Conservation (phyloP, 768 basidiomycete species). For the Termitomyces eurrhizus region DNA sequence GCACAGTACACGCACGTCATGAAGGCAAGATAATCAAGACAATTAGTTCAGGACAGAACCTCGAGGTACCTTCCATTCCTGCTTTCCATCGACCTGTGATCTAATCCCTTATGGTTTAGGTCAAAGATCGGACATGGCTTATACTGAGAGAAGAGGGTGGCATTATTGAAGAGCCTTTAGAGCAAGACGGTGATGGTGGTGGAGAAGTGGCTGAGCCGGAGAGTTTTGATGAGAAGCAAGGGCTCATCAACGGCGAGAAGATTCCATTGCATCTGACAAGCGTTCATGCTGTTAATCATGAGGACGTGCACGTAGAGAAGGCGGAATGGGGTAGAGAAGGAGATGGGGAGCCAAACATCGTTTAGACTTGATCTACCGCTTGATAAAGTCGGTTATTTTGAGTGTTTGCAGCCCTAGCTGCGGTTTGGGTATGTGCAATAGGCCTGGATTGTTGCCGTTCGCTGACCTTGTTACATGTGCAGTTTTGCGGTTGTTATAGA, state of each 20-base stretch:
- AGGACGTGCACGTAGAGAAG: constrained; percentile 7
- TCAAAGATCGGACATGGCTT: constrained; percentile 56
- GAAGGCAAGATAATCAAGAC: constrained; percentile 78
- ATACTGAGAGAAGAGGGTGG: constrained; percentile 61
- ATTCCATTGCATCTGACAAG: constrained; percentile 24
- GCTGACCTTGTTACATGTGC: neutral
- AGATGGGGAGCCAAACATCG: neutral
- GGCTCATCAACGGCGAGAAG: constrained; percentile 32
- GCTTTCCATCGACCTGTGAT: neutral
- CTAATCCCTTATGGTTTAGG: constrained; percentile 25
- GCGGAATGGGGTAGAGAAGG: neutral
- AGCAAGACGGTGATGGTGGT: constrained; percentile 32
- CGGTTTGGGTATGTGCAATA: neutral
- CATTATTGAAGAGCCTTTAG: constrained; percentile 58
- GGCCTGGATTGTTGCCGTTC: neutral
- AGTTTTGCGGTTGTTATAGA: neutral
- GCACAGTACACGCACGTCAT: constrained; percentile 64
- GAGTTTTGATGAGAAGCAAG: constrained; percentile 43
- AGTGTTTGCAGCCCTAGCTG: neutral
- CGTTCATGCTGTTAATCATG: neutral
- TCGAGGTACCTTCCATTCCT: constrained; percentile 40
- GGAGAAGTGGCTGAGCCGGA: constrained; percentile 18
- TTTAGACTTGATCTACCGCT: neutral
- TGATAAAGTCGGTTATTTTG: too few species aligned
- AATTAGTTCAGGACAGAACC: constrained; percentile 75